Percentiles rank a stretch among this genome's conserved stretches.
Conservation (phyloP, 345 rosid species). For the Citrus glauca region DNA sequence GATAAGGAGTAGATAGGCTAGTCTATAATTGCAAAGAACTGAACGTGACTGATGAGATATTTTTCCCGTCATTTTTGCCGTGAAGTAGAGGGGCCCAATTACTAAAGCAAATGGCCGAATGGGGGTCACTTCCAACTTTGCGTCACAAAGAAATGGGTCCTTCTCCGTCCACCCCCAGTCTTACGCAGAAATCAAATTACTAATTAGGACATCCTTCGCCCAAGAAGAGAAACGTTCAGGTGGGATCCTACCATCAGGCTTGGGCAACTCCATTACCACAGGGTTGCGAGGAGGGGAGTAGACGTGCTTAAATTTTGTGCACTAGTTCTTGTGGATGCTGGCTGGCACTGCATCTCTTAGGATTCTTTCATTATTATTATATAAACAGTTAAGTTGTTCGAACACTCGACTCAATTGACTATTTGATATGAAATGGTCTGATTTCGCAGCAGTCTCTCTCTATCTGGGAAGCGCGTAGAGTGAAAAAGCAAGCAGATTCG, state of each 20-base stretch:
- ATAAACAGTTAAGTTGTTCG: neutral
- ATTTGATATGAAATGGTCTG: neutral
- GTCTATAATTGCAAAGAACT: too few relatives aligned
- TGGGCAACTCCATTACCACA: conserved; percentile 10
- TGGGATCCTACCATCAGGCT: neutral
- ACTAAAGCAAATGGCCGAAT: neutral
- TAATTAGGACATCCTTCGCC: neutral
- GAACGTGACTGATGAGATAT: too few relatives aligned
- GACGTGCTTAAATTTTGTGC: conserved; percentile 15
- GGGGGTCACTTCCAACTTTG: neutral
- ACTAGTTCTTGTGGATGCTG: conserved; percentile 4
- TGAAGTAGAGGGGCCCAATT: neutral
- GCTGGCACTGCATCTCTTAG: neutral
- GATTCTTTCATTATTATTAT: conserved; percentile 1
- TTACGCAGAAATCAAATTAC: neutral
- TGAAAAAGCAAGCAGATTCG: neutral
- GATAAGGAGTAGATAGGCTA: neutral
- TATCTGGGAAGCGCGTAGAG: neutral
- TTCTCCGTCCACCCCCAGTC: too few relatives aligned
- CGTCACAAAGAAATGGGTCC: neutral
- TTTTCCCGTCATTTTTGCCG: neutral
- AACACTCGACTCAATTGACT: neutral
- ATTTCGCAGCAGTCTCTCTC: neutral
- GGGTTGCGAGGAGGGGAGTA: neutral
- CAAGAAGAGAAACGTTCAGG: neutral